Evolutionary conservation across 2,329 filamentous ascomycete species (phyloP).

Genomic region (Botrytis porri): DNA sequence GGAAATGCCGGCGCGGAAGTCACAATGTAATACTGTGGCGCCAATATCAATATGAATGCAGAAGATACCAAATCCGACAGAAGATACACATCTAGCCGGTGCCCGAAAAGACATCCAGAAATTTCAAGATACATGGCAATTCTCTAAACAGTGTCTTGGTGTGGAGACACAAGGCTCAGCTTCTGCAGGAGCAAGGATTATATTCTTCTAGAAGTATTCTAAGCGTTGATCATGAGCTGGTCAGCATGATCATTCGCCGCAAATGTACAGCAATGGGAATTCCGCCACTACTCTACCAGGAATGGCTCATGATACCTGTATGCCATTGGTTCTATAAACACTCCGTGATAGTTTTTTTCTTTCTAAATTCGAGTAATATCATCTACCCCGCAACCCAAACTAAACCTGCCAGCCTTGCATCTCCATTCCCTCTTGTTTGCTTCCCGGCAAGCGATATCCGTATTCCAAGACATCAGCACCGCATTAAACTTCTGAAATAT

Average conservation of each 20-base stretch:
- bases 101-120: neutral
- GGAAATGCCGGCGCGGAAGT: neutral
- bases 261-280: neutral
- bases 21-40: neutral
- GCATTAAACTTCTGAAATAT: neutral
- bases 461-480: neutral
- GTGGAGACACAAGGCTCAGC: neutral
- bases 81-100: neutral
- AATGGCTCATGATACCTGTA: neutral
- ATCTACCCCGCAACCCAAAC: neutral
- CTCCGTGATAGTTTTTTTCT: too few species aligned
- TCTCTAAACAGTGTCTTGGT: neutral
- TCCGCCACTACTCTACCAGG: neutral
- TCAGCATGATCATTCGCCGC: neutral
- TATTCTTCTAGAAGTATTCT: neutral
- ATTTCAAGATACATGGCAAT: neutral
- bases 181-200: neutral
- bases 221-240: neutral
- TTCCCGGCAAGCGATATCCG: neutral
- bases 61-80: neutral
- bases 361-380: neutral
- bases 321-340: neutral
- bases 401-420: neutral
- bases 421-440: neutral
- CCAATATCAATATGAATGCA: neutral